A percentile compares a stretch with the other conserved stretches of the same genome.
Evolutionary conservation across 345 rosid genomes (phyloP).

Genomic region (Eucalyptus viminalis): DNA sequence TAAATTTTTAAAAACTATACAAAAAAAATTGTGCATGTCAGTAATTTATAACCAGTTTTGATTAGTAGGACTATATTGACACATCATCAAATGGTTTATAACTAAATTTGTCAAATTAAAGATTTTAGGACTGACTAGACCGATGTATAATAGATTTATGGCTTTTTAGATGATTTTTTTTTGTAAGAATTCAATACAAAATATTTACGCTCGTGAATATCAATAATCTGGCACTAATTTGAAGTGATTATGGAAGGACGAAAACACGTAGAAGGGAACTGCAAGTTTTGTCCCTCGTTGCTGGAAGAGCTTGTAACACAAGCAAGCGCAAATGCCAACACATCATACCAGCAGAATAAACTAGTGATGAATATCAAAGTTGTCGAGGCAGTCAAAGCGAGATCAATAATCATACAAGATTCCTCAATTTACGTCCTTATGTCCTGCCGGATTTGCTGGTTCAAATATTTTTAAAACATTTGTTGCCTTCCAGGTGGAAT

Average conservation of each 20-base stretch:
- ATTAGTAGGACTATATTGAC: fast-evolving
- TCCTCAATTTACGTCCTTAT: not conserved
- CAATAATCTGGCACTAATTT: not conserved
- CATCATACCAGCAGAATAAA: not conserved
- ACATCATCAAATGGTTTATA: not conserved
- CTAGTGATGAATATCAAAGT: not conserved
- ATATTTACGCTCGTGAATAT: not conserved
- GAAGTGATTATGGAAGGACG: not conserved
- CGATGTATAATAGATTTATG: fast-evolving
- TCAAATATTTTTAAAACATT: not conserved
- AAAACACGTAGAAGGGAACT: not conserved
- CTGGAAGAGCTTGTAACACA: not conserved
- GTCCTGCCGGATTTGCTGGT: not conserved
- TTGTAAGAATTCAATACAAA: not conserved
- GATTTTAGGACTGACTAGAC: not conserved
- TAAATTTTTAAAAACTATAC: fast-evolving
- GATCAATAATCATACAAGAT: not conserved
- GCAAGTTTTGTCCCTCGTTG: not conserved
- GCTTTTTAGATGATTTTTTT: not conserved
- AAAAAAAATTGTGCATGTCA: not conserved
- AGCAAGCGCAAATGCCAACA: not conserved
- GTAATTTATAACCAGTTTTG: not conserved
- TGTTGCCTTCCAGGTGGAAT: not conserved
- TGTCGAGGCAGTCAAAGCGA: not conserved
- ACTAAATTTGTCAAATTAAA: not conserved